A percentile compares a stretch with the other conserved stretches of the same genome.
phyloP scores from a whole-genome alignment of 2,329 filamentous ascomycete species.

The Paecilomyces sp. region DNA sequence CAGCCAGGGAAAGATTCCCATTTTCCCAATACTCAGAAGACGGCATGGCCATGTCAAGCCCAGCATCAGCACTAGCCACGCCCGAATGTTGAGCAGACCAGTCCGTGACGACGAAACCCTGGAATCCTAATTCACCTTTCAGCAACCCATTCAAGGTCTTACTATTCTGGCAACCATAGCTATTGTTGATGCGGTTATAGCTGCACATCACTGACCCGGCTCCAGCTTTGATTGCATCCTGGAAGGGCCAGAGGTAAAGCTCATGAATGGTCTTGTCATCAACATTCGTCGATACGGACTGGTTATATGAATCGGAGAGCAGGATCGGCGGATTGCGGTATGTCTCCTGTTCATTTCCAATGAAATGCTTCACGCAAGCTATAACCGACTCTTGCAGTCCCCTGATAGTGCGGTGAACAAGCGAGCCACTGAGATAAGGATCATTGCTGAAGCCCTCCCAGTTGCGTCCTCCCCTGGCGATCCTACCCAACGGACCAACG shows the following conservation, averaged over 20 bases:
- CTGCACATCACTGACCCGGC: slow-evolving; percentile 55
- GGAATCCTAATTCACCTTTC: slow-evolving; percentile 74
- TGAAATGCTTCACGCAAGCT: slow-evolving; percentile 45
- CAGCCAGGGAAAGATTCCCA: slow-evolving; percentile 44
- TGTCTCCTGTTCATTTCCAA: slow-evolving; percentile 50
- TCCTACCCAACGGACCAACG: slow-evolving; percentile 36
- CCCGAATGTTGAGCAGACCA: slow-evolving; percentile 71
- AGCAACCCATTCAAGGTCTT: slow-evolving; percentile 67
- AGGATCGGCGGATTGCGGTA: slow-evolving; percentile 21
- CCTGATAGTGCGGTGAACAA: slow-evolving; percentile 31
- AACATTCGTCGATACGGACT: slow-evolving; percentile 50
- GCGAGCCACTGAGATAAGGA: slow-evolving; percentile 34
- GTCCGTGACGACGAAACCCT: slow-evolving; percentile 74
- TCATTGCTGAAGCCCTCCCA: slow-evolving; percentile 39
- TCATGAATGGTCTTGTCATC: slow-evolving; percentile 61
- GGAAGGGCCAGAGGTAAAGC: slow-evolving; percentile 60
- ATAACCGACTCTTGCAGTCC: slow-evolving; percentile 34
- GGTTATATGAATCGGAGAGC: slow-evolving; percentile 35
- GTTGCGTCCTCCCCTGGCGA: slow-evolving; percentile 34
- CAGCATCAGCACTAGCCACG: slow-evolving; percentile 59
- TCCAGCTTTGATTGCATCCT: slow-evolving; percentile 53
- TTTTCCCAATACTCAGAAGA: slow-evolving; percentile 7
- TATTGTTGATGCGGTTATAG: slow-evolving; percentile 65
- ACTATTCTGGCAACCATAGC: slow-evolving; percentile 72
- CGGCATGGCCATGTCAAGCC: slow-evolving; percentile 60